Percentiles rank a stretch among this genome's conserved stretches.
Conservation (phyloP, 805 yeast genomes). For the Metschnikowia shivogae region DNA sequence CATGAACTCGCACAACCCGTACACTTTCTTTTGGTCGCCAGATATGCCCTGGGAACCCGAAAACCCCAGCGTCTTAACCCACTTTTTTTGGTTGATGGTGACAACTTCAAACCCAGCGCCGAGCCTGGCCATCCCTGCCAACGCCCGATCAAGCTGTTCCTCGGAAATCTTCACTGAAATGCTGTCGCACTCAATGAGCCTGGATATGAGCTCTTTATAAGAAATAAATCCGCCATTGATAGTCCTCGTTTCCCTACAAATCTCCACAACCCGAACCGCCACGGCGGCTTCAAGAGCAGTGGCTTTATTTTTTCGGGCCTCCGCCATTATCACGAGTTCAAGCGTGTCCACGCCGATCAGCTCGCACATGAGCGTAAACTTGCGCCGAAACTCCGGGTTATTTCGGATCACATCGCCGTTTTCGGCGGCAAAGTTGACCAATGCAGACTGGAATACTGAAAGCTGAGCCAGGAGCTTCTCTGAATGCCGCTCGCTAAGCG, state of each 20-base stretch:
- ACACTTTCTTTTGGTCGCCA: constrained; percentile 63
- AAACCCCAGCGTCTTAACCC: constrained; percentile 39
- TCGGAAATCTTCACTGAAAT: constrained; percentile 33
- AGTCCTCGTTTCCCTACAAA: constrained; percentile 64
- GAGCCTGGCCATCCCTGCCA: constrained; percentile 48
- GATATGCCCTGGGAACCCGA: constrained; percentile 26
- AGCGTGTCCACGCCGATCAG: constrained; percentile 85
- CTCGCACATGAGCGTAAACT: constrained; percentile 72
- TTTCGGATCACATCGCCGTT: constrained; percentile 64
- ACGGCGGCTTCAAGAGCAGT: constrained; percentile 63
- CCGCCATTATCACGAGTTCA: constrained; percentile 27
- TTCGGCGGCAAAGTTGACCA: constrained; percentile 68
- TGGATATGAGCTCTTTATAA: constrained; percentile 39
- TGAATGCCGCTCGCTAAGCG: constrained; percentile 50
- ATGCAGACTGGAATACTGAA: constrained; percentile 69
- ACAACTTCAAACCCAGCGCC: constrained; percentile 73
- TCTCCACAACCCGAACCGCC: constrained; percentile 70
- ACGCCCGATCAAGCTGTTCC: constrained; percentile 54
- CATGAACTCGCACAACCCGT: constrained; percentile 70
- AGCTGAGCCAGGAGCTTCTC: constrained; percentile 66
- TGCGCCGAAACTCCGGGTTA: constrained; percentile 61
- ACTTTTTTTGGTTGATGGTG: constrained; percentile 46
- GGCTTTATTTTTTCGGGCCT: constrained; percentile 22
- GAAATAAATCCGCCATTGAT: constrained; percentile 81
- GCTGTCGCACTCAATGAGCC: constrained; percentile 27